These are phyloP conservation scores for Euclidium syriacum DNA, from an alignment of 345 rosid species.

Conservation along the genomic window DNA sequence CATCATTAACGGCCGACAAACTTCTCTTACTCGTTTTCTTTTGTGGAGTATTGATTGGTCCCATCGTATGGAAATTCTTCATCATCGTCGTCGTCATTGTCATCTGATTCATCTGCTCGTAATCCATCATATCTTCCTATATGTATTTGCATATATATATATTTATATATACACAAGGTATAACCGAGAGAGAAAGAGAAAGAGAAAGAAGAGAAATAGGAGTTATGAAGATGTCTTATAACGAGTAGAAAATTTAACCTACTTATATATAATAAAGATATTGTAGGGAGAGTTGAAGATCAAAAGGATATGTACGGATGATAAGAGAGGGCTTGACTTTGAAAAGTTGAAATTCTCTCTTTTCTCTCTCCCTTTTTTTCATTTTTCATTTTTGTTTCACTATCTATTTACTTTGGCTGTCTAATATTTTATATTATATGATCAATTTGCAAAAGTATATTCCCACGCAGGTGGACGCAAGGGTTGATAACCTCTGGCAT, in stretches of 20 bases:
- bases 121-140: constrained; percentile 30
- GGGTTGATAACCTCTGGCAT: too few species aligned
- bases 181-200: background rate
- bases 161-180: constrained; percentile 2
- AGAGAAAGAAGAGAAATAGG: background rate
- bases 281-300: background rate
- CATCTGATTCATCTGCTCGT: constrained; percentile 36
- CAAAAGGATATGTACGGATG: constrained; percentile 33
- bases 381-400: background rate
- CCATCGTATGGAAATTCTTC: constrained; percentile 12
- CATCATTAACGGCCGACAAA: constrained; percentile 12
- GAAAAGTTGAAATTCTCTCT: constrained; percentile 6
- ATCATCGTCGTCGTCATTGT: constrained; percentile 27
- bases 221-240: background rate
- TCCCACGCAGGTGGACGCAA: too few species aligned
- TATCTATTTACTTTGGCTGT: background rate
- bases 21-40: constrained; percentile 20
- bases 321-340: constrained; percentile 17
- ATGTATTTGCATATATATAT: constrained; percentile 14
- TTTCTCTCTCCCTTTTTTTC: background rate
- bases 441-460: too few species aligned
- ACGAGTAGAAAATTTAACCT: constrained; percentile 3
- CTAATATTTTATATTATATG: too few species aligned
- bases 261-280: constrained; percentile 18
- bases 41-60: constrained; percentile 5